Evolutionary conservation across 345 rosid genomes (phyloP), one percentile per base, ranked within the genome.

Genomic region (Eucalyptus pumila): DNA sequence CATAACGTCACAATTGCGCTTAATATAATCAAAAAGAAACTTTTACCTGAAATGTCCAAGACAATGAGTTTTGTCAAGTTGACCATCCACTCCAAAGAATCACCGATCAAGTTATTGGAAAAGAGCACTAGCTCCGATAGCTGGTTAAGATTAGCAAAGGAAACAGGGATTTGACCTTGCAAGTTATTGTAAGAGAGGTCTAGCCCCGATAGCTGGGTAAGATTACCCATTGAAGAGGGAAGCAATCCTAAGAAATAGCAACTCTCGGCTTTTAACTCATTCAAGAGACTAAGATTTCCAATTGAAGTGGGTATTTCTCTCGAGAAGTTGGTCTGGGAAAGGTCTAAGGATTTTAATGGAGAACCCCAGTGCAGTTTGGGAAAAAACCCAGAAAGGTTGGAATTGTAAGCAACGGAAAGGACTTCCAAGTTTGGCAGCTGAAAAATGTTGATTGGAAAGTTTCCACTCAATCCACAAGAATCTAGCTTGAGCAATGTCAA

Each of bases 261-360:
- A 24, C 1, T 0, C 1, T 0, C 0, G 3, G 4, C 65, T 0
- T 0, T 0, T 58, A 58, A 26, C 67, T 58, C 67, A 26, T 58
- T 58, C n/a, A 58, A 58, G 67, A 58, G 67, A 26, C n/a, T 58
- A 26, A 58, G n/a, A 58, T 58, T 58, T 58, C 67, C n/a, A 0
- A 58, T 26, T 3, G 67, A 58, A 58, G 67, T 10, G 8, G 67
- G 67, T 58, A 58, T 58, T 58, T 52, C 87, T 19, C 89, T 86
- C 1, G 7, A 24, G 24, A 88, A 51, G 13, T 32, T 42, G 14
- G 40, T 87, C 0, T 0, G 0, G 2, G 5, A 24, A 48, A 89
- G 86, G 62, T 32, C 1, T 27, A 90, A 42, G 8, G 1, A n/a
- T 15, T 37, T 24, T 7, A 90, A 8, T 42, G 86, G 86, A 86